Base-by-base conservation (phyloP, 2,329 filamentous ascomycete species). In the Colletotrichum shisoi region DNA sequence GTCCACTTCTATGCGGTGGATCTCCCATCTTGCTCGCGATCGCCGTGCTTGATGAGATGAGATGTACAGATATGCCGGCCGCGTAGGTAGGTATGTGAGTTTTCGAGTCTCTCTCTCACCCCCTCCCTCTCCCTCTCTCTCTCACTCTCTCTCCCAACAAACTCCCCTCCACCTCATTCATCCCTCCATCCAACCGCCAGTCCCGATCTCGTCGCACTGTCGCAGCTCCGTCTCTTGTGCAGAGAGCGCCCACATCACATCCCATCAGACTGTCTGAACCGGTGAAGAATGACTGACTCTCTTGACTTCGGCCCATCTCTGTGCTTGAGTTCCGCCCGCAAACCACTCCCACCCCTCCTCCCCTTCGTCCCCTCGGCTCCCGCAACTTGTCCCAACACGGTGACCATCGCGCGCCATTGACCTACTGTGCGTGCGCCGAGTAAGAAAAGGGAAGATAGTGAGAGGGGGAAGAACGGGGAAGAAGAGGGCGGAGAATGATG, bases 381-480 rank as follows among this genome's bases (percentile, higher is more conserved):
- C 45, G 24, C 45, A n/a, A 44, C 59, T 44, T 67, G 54, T 63
- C 64, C 64, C 48, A 67, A 64, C 46, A 49, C 24, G 60, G 64
- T 63, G 31, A 63, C 60, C 60, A 58, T 67, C 64, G 64, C 64
- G 57, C 57, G 2, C 9, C 46, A 21, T 1, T 19, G 8, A 11
- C n/a, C 17, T 12, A 15, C 11, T 21, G 48, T 31, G 24, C 48
- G 15, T n/a, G 17, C 27, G 45, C 21, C 7, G 19, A 15, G 11
- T 4, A 13, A 6, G 15, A 40, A 15, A 15, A 40, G 15, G 19
- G 42, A 19, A 45, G 11, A 48, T 15, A 13, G 19, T 19, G 21
- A 48, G 19, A 24, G 12, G 44, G 13, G 4, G 19, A 15, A 13
- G 19, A 12, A 31, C n/a, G n/a, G n/a, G n/a, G n/a, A n/a, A n/a